These are phyloP conservation scores for Blastocystis sp. DNA, from an alignment of 352 stramenopile genomes.

Conservation along the genomic window DNA sequence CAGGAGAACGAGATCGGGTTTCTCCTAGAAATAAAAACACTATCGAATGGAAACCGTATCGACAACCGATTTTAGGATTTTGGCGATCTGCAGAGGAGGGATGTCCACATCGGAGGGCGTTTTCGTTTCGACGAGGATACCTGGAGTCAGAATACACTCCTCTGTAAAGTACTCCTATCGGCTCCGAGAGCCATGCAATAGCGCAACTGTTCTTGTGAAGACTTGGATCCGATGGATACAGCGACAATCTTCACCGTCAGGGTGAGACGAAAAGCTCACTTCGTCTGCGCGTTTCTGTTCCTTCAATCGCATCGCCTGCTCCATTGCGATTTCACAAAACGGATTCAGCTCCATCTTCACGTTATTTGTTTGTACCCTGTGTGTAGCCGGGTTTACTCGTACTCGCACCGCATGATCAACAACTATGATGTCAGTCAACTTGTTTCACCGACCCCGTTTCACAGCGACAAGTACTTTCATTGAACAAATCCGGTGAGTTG, in stretches of 20 bases:
- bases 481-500: too few relatives aligned
- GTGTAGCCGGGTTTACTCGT: slow-evolving; percentile 69
- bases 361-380: slow-evolving; percentile 88
- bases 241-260: slow-evolving; percentile 70
- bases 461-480: slow-evolving; percentile 87
- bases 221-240: slow-evolving; percentile 89
- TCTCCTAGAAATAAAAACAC: background rate
- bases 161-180: slow-evolving; percentile 17
- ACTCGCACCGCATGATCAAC: slow-evolving; percentile 95
- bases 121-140: slow-evolving; percentile 90
- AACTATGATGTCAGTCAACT: background rate
- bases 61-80: slow-evolving; percentile 73
- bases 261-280: slow-evolving; percentile 41
- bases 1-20: slow-evolving; percentile 50
- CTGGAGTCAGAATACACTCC: slow-evolving; percentile 58
- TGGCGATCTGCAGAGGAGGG: slow-evolving; percentile 88
- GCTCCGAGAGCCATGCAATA: slow-evolving; percentile 80
- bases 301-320: slow-evolving; percentile 94
- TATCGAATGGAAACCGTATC: background rate
- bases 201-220: slow-evolving; percentile 85
- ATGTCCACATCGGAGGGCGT: slow-evolving; percentile 89
- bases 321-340: slow-evolving; percentile 94
- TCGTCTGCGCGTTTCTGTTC: slow-evolving; percentile 86
- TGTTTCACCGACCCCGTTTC: slow-evolving; percentile 76
- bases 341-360: slow-evolving; percentile 99